Evolutionary conservation across 2,329 filamentous ascomycete species (phyloP), one percentile per base, ranked within the genome.

Genomic region (Beauveria sp.): DNA sequence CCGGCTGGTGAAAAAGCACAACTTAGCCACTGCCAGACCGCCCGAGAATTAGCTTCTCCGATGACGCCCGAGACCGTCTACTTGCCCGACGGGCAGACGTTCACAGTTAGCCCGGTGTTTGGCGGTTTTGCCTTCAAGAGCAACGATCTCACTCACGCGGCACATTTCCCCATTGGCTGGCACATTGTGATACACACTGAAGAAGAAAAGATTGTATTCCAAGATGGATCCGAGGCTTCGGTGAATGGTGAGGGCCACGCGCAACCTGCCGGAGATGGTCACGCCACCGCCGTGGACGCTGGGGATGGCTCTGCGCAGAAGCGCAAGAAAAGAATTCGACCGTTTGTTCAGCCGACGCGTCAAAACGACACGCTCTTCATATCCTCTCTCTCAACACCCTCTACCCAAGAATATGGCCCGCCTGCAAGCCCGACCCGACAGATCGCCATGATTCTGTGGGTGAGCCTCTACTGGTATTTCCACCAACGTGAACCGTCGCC

Each of bases 381-480:
- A 68, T 96, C 92, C 4, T 93, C 90, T 64, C 92, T 96, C 65
- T 93, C 91, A 55, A 91, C 89, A 66, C 91, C 93, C 0, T 89
- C 88, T 55, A 89, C 81, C 72, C 85, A 77, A 70, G 91, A 96
- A 54, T 96, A 89, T 77, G 91, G 89, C 70, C 86, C 91, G 1
- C 84, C 88, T 1, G 86, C 81, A 16, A 96, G 91, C 64, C 91
- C 91, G 0, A 95, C 91, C 1, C 82, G 93, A 50, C 90, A 96
- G 75, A 90, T 96, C 63, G 93, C 93, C 66, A 92, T 97, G 90
- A 96, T 97, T 89, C 81, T 98, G 7, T 98, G 91, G 90, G 86
- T 92, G 40, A 93, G 91, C 1, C 79, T 98, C 47, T 96, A 91
- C 78, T 98, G 93, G 93, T 98, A 98, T 78, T 98, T 97, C 68